Conservation (phyloP, 768 basidiomycete genomes). For the Thelephora ganbajun region DNA sequence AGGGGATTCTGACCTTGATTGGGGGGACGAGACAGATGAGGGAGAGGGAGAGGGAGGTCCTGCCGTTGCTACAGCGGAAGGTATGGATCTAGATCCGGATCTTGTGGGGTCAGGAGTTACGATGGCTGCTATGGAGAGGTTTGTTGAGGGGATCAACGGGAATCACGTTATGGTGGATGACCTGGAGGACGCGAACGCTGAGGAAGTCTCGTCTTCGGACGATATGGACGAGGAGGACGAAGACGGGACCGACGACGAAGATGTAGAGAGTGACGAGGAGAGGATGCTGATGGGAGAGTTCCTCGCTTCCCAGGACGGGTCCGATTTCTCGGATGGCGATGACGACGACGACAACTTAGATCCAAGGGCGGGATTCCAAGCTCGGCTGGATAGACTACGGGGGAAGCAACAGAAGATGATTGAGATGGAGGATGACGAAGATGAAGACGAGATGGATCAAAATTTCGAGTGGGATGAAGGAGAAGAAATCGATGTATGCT, state of each 20-base stretch:
- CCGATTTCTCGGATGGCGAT: conserved; percentile 3
- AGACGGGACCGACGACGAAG: conserved; percentile 12
- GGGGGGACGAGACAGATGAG: conserved; percentile 29
- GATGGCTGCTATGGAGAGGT: conserved; percentile 35
- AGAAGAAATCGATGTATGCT: conserved; percentile 48
- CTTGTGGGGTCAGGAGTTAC: conserved; percentile 21
- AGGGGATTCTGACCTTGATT: conserved; percentile 58
- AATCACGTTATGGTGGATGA: conserved; percentile 54
- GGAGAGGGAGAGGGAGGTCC: conserved; percentile 19
- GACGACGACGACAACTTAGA: conserved; percentile 9
- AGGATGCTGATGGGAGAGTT: conserved; percentile 23
- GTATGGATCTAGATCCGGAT: conserved; percentile 57
- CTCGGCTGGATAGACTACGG: conserved; percentile 21
- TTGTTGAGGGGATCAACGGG: conserved; percentile 35
- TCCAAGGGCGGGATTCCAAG: conserved; percentile 22
- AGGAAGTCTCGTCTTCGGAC: too few species aligned
- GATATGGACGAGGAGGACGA: conserved; percentile 22
- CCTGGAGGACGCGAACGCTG: conserved; percentile 33
- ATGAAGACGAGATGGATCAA: conserved; percentile 10
- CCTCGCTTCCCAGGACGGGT: too few species aligned
- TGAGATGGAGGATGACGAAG: conserved; percentile 11
- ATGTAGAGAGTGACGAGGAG: conserved; percentile 33
- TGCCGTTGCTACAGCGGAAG: conserved; percentile 27
- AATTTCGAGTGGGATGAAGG: conserved; percentile 29
- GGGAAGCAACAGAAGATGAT: conserved; percentile 20